Percentiles rank a stretch among this genome's conserved stretches.
Evolutionary conservation across 192 early-diverging fungal species (phyloP).

Genomic region (Coemansia sp.): DNA sequence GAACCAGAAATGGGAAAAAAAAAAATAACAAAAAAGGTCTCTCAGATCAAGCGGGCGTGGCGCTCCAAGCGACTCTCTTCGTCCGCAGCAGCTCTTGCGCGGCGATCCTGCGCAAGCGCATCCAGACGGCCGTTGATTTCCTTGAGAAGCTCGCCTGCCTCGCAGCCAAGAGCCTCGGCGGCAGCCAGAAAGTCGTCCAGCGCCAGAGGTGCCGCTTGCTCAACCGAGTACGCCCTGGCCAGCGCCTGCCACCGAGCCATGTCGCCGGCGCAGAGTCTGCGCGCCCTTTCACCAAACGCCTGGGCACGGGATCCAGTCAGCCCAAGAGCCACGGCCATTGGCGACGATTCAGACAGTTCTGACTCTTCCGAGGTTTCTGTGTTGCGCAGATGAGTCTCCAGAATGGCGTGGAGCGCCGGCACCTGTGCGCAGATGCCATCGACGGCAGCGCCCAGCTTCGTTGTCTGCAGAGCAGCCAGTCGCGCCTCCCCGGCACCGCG

Average conservation of each 20-base stretch:
- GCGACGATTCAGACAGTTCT: neutral
- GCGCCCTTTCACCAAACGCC: neutral
- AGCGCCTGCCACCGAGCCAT: neutral
- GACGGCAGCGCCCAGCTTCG: neutral
- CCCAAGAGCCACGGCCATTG: neutral
- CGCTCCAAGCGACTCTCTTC: neutral
- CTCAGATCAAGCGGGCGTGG: neutral
- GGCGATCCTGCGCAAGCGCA: neutral
- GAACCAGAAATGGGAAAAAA: neutral
- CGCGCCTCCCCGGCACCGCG: neutral
- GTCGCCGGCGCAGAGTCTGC: neutral
- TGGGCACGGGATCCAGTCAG: neutral
- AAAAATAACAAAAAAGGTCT: neutral
- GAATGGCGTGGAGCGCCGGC: neutral
- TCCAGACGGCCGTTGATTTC: slow-evolving; percentile 1
- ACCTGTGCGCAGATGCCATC: neutral
- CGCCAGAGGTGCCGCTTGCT: neutral
- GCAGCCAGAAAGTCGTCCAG: neutral
- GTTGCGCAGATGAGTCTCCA: neutral
- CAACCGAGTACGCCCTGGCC: neutral
- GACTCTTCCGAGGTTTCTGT: neutral
- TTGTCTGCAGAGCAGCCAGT: neutral
- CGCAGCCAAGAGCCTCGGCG: neutral
- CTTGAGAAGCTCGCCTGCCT: neutral
- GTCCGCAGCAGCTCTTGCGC: neutral